phyloP scores from a whole-genome alignment of 2,329 filamentous ascomycete species.

The Lasiodiplodia gonubiensis region DNA sequence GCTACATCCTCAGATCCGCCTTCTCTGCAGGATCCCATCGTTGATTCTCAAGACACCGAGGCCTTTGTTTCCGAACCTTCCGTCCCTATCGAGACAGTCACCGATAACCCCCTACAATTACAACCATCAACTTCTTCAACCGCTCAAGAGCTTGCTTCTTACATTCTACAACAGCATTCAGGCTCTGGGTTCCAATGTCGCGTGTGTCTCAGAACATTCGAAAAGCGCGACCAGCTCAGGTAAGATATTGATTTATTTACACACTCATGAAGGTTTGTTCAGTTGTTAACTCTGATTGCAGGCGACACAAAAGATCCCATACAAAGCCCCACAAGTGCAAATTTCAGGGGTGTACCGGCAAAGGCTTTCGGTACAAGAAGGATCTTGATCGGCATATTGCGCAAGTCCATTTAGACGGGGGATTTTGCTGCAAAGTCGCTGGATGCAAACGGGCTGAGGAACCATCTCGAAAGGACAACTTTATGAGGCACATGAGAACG shows the following conservation, averaged over 20 bases:
- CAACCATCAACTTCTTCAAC: neutral
- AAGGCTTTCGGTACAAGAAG: neutral
- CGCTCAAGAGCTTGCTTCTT: neutral
- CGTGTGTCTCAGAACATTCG: neutral
- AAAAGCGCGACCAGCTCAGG: neutral
- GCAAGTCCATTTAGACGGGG: neutral
- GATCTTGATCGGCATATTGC: neutral
- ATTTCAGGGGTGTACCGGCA: no score
- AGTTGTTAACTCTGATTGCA: neutral
- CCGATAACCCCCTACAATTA: neutral
- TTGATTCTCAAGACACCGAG: neutral
- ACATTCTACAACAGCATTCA: neutral
- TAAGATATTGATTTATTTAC: neutral
- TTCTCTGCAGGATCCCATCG: neutral
- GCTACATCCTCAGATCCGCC: neutral
- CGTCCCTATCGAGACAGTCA: neutral
- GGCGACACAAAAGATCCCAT: neutral
- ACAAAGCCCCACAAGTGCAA: neutral
- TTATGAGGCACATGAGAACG: neutral
- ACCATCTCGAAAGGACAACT: neutral
- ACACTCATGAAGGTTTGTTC: no score
- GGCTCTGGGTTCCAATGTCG: neutral
- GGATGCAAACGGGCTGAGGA: neutral
- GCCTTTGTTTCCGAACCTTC: neutral
- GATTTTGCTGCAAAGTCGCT: neutral